Conservation (phyloP, 495 filamentous ascomycete species). For the Lepraria neglecta region DNA sequence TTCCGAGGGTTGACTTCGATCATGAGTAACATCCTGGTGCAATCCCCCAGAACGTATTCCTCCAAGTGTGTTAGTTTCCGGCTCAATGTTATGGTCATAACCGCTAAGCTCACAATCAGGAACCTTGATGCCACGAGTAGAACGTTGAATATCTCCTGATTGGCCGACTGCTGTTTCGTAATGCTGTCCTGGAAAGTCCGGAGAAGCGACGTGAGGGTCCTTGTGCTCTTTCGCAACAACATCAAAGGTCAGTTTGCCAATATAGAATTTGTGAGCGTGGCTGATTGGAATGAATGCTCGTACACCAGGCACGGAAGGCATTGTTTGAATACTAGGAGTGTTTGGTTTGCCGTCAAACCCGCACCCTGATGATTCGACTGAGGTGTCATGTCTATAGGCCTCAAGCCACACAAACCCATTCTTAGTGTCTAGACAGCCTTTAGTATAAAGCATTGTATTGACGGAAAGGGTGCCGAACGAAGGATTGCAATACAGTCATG, state of each 20-base stretch:
- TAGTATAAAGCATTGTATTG: neutral
- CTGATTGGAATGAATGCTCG: conserved; percentile 10
- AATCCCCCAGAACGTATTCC: too few species aligned
- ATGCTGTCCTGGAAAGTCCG: neutral
- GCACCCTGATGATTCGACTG: conserved; percentile 8
- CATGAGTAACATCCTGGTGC: too few species aligned
- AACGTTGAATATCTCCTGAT: neutral
- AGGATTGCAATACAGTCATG: conserved; percentile 12
- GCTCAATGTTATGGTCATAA: too few species aligned
- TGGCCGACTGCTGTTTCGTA: conserved; percentile 12
- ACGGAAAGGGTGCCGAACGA: neutral
- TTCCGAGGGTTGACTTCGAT: neutral
- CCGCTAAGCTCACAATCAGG: too few species aligned
- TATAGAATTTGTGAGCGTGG: conserved; percentile 10
- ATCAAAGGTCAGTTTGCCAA: conserved; percentile 13
- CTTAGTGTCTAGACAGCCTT: conserved; percentile 8
- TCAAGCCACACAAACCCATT: conserved; percentile 16
- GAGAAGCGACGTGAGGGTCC: neutral
- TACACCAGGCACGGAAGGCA: neutral
- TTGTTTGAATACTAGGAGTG: neutral
- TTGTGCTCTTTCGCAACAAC: conserved; percentile 12
- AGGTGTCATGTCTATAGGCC: neutral
- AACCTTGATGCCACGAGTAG: too few species aligned
- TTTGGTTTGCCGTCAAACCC: conserved; percentile 7
- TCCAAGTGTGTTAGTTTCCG: too few species aligned